Percentiles rank a stretch among this genome's conserved stretches.
These are phyloP conservation scores for Chlamydomonas reinhardtii DNA, from an alignment of 163 green algal genomes.

Conservation along the genomic window DNA sequence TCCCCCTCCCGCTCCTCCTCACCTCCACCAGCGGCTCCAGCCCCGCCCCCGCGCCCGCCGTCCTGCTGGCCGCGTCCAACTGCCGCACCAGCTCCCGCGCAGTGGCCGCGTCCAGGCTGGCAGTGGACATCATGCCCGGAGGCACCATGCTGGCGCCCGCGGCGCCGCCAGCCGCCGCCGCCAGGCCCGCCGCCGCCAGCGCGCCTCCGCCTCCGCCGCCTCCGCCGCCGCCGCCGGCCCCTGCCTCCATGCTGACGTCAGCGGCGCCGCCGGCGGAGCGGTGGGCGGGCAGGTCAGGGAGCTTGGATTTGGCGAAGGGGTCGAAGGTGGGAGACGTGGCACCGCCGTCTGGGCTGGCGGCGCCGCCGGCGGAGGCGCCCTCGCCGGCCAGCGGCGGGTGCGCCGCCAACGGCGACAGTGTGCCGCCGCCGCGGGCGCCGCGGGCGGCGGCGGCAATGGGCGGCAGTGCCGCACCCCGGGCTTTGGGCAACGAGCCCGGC, in stretches of 20 bases:
- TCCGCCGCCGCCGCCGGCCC: no score
- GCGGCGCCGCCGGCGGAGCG: no score
- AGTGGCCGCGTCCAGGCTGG: not conserved
- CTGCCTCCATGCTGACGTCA: no score
- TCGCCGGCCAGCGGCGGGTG: constrained; percentile 5
- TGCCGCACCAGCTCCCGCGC: not conserved
- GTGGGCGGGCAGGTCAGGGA: no score
- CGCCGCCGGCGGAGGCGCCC: no score
- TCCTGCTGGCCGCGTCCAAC: no score
- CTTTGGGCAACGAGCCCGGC: not conserved
- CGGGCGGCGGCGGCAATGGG: not conserved
- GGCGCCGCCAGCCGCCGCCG: not conserved
- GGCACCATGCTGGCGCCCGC: not conserved
- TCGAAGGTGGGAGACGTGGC: no score
- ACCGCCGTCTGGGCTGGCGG: not conserved
- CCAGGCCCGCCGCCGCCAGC: not conserved
- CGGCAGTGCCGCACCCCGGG: constrained; percentile 4
- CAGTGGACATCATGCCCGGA: not conserved
- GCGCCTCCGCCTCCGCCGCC: no score
- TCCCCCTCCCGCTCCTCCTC: no score
- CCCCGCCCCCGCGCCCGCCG: not conserved
- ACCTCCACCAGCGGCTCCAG: constrained; percentile 19
- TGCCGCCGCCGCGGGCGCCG: not conserved
- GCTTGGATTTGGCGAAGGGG: no score
- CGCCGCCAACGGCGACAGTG: not conserved